Evolutionary conservation across 2,329 filamentous ascomycete genomes (phyloP), one percentile per base, ranked within the genome.

Genomic region (Parascedosporium putredinis): DNA sequence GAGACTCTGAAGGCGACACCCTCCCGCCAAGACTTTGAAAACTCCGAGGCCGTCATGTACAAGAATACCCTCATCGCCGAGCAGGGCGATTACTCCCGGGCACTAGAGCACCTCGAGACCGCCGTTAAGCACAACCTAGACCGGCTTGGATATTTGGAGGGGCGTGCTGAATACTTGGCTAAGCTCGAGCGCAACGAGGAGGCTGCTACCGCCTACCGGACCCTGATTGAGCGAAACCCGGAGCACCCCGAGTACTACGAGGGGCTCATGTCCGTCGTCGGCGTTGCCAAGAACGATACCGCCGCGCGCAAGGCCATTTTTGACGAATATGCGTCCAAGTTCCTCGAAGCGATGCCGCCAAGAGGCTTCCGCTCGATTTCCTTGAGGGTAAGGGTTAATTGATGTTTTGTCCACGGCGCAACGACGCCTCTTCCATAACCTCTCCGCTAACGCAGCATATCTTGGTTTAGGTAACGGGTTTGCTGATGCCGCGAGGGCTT

Each of bases 31-130:
- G 91, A 97, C 62, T 78, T 91, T 61, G 93, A 98, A 67, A 87
- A 97, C 66, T 93, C 90, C 27, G 93, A 98, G 69, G 88, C 91
- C 42, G 74, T 88, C 51, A 74, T 98, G 69, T 98, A 98, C 73
- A 96, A 95, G 69, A 98, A 96, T 68, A 79, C 77, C 44, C 82
- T 98, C 60, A 97, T 98, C 62, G 88, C 88, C 33, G 94, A 97
- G 68, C 80, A 82, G 51, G 90, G 90, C 14, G 84, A 97, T 56
- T 77, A 82, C 47, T 75, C 94, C 60, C 80, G 85, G 59, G 93
- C 93, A 4, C 69, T 97, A 60, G 83, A 94, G 55, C 89, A 98
- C 61, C 74, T 98, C 36, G 84, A 96, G 52, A 75, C 78, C 9
- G 79, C 86, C 47, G 79, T 80, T 52, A 91, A 88, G 71, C 73